Percentiles rank a stretch among this genome's conserved stretches.
Conservation (phyloP, 345 rosid genomes). For the Populus tremula region DNA sequence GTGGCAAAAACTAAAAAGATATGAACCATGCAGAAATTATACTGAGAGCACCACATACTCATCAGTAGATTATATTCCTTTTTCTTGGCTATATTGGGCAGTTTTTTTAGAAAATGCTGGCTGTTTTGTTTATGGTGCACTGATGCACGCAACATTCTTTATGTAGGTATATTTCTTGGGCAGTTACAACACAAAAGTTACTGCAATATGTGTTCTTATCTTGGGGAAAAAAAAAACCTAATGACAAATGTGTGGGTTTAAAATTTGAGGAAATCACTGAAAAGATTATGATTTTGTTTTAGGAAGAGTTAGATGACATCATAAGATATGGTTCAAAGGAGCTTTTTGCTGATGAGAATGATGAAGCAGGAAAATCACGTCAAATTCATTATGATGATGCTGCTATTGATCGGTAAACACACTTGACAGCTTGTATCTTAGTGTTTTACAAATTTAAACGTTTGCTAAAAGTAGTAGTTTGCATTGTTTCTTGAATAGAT, state of each 20-base stretch:
- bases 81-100: not conserved
- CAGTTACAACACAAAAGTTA: not conserved
- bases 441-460: not conserved
- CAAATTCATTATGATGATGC: conserved; percentile 95
- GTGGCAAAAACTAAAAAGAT: not conserved
- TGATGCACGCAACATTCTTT: not conserved
- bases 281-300: conserved; percentile 20
- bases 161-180: not conserved
- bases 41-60: not conserved
- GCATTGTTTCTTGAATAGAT: conserved; percentile 38
- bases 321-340: conserved; percentile 98
- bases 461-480: not conserved
- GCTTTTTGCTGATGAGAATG: conserved; percentile 92
- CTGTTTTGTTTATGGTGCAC: not conserved
- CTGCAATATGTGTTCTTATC: no score
- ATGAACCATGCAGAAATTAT: not conserved
- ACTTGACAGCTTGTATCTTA: conserved; percentile 13
- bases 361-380: conserved; percentile 91
- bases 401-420: conserved; percentile 79
- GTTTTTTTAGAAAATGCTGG: conserved; percentile 1
- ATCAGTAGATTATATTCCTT: not conserved
- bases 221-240: not conserved
- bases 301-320: conserved; percentile 98
- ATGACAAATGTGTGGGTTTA: not conserved
- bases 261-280: not conserved